phyloP scores from a whole-genome alignment of 768 basidiomycete species.

The Rhizopogon sp. region DNA sequence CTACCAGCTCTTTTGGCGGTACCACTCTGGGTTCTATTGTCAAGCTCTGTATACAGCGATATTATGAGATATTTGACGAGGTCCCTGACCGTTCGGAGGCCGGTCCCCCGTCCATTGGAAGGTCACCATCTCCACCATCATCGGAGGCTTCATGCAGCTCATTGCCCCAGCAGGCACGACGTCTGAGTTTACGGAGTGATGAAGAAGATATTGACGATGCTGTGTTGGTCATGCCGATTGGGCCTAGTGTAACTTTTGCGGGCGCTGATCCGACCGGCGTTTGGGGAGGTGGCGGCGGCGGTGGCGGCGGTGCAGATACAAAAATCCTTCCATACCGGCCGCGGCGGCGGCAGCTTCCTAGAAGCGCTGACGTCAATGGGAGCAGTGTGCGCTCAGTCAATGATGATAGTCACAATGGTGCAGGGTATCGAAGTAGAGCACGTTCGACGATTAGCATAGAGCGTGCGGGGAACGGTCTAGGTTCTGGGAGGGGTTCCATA shows the following conservation, averaged over 20 bases:
- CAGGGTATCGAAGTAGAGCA: slow-evolving; percentile 33
- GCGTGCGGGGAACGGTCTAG: slow-evolving; percentile 20
- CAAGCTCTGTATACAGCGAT: slow-evolving; percentile 74
- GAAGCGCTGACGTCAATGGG: slow-evolving; percentile 13
- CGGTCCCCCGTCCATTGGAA: slow-evolving; percentile 23
- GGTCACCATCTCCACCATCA: slow-evolving; percentile 24
- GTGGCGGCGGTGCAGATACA: slow-evolving; percentile 4
- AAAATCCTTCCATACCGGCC: slow-evolving; percentile 28
- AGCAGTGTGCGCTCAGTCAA: slow-evolving; percentile 30
- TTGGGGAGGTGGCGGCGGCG: slow-evolving; percentile 16
- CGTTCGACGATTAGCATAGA: slow-evolving; percentile 68
- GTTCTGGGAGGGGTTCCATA: slow-evolving; percentile 51
- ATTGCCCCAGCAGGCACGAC: slow-evolving; percentile 17
- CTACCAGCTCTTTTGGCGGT: slow-evolving; percentile 32
- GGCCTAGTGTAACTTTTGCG: slow-evolving; percentile 28
- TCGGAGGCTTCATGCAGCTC: slow-evolving; percentile 16
- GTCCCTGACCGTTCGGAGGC: slow-evolving; percentile 67
- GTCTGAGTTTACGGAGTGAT: slow-evolving; percentile 31
- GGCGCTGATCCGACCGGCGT: slow-evolving; percentile 15
- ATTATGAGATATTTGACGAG: slow-evolving; percentile 86
- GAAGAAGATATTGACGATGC: slow-evolving; percentile 76
- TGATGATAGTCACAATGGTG: slow-evolving; percentile 19
- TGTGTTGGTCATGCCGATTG: slow-evolving; percentile 70
- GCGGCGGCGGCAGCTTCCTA: slow-evolving; percentile 35
- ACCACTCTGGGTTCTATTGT: slow-evolving; percentile 69